Base-by-base conservation (phyloP, 768 basidiomycete genomes). In the Mycena maculata region DNA sequence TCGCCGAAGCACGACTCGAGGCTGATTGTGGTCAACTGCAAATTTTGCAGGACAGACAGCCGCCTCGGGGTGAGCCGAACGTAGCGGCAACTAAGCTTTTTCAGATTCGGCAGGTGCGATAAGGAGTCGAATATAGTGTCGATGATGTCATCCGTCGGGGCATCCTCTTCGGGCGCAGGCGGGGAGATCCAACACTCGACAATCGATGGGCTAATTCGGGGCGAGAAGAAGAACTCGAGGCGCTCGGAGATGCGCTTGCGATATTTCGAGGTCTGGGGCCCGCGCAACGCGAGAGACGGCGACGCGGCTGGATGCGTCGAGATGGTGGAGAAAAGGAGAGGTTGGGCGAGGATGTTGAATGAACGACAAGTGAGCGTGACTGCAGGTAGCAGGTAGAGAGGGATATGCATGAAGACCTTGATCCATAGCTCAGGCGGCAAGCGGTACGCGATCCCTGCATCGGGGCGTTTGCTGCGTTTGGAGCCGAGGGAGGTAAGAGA, bases 351-450 rank as follows among this genome's bases (percentile, higher is more conserved):
- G 33, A 67, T 73, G 10, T 76, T 74, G 55, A 82, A 82, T 7
- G 68, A 61, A 13, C 74, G 74, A 55, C 76, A 81, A 28, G 75
- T 73, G 58, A 78, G 73, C 7, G 79, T 76, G 18, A 75, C 68
- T 2, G 78, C 63, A 18, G 73, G 74, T n/a, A 81, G 69, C 41
- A 77, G 77, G 13, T 67, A 47, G 25, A 74, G 53, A 15, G 73
- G 72, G 58, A 82, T 79, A 41, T 75, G 70, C 13, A 74, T 71
- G 69, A 80, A 79, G 23, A 81, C 74, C n/a, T 74, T 68, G 15
- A 79, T 62, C 80, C 80, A 81, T 25, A 81, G 66, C 63, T 82
- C 81, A 16, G 79, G 78, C 9, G 78, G 76, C 47, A 79, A 0
- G 28, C 33, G 16, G 36, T 52, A 48, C 28, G 50, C 57, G 25